A percentile compares a stretch with the other conserved stretches of the same genome.
phyloP scores from a whole-genome alignment of 2,329 filamentous ascomycete species.

The Fusarium torreyae region DNA sequence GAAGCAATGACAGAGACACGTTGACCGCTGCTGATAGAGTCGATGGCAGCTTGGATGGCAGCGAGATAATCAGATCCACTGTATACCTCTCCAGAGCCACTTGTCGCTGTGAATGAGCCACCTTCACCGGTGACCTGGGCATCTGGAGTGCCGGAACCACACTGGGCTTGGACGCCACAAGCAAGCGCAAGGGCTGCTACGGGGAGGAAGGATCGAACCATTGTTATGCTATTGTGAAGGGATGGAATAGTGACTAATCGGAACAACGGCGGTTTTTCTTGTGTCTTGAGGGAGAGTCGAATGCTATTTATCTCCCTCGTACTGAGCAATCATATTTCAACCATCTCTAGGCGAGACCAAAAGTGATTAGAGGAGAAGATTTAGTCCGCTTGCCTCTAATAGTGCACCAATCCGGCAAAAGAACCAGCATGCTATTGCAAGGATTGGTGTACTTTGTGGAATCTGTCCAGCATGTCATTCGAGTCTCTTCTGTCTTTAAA shows the following conservation, averaged over 20 bases:
- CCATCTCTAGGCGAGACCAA: no score
- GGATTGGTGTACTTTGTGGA: background rate
- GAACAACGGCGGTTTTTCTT: no score
- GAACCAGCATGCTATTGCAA: background rate
- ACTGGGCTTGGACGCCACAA: background rate
- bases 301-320: no score
- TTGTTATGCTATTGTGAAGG: background rate
- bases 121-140: background rate
- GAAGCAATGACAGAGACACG: constrained; percentile 67
- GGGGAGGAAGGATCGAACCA: background rate
- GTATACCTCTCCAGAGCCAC: constrained; percentile 57
- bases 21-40: constrained; percentile 66
- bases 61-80: constrained; percentile 66
- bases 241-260: background rate
- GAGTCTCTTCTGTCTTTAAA: no score
- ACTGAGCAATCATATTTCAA: no score
- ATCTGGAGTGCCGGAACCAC: background rate
- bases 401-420: background rate
- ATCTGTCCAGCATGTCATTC: no score
- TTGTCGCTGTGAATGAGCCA: constrained; percentile 2
- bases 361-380: no score
- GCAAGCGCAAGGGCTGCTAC: background rate
- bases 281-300: no score
- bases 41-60: constrained; percentile 68
- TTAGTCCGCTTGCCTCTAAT: background rate